Conservation (phyloP, 441 rosid genomes). For the Dalechampia spathulata region DNA sequence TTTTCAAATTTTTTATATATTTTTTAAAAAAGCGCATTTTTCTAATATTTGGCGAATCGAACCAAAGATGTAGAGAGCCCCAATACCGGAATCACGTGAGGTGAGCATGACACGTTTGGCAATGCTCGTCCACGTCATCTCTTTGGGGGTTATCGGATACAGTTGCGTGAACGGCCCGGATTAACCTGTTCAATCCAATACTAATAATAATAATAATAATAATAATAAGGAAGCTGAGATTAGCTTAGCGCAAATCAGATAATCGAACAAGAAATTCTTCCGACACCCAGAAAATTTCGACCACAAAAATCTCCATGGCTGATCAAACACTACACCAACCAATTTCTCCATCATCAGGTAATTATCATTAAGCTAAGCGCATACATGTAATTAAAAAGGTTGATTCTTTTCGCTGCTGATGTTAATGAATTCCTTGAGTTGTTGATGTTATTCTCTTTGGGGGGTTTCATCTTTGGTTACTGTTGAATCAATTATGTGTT, state of each 20-base stretch:
- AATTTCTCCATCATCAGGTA: slow-evolving; percentile 18
- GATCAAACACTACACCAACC: slow-evolving; percentile 18
- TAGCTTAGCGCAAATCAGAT: not conserved
- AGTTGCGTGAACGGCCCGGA: not conserved
- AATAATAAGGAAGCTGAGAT: too few species aligned
- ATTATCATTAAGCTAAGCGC: not conserved
- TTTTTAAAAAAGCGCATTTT: too few species aligned
- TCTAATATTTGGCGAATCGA: too few species aligned
- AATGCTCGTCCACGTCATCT: slow-evolving; percentile 1
- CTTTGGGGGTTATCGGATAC: not conserved
- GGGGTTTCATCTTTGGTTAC: too few species aligned
- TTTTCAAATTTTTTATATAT: too few species aligned
- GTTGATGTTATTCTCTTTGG: too few species aligned
- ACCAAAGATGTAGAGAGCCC: too few species aligned
- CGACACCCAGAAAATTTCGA: not conserved
- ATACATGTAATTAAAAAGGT: too few species aligned
- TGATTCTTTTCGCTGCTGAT: too few species aligned
- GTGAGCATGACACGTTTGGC: not conserved
- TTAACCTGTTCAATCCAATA: not conserved
- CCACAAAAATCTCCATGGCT: slow-evolving; percentile 17
- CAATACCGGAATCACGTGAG: not conserved
- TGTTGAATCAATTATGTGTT: too few species aligned
- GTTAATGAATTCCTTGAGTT: too few species aligned
- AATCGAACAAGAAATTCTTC: not conserved
- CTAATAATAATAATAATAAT: too few species aligned